These are phyloP conservation scores for Rhizopus stolonifer DNA, from an alignment of 371 early-diverging fungal species.

Conservation along the genomic window DNA sequence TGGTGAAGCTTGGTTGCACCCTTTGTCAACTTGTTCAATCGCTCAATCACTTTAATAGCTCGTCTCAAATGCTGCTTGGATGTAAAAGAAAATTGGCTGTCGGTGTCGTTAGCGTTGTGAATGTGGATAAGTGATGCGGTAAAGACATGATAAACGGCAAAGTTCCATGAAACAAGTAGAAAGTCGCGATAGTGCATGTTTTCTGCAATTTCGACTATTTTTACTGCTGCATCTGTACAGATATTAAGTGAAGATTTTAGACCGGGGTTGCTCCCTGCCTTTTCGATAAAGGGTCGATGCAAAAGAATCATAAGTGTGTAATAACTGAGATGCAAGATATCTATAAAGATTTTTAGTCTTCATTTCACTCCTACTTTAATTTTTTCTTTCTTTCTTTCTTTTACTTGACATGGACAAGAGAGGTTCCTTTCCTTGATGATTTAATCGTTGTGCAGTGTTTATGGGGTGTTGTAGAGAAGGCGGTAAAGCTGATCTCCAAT, in stretches of 20 bases:
- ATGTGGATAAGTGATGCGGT: conserved; percentile 46
- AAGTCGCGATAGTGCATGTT: conserved; percentile 54
- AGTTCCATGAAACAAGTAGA: conserved; percentile 47
- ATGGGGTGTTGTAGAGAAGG: conserved; percentile 40
- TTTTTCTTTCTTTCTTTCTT: no score
- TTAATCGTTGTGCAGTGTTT: conserved; percentile 29
- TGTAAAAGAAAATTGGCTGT: conserved; percentile 30
- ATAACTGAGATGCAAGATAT: conserved; percentile 51
- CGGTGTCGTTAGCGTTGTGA: conserved; percentile 35
- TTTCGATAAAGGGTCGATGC: conserved; percentile 59
- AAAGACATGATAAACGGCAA: conserved; percentile 53
- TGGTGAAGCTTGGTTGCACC: conserved; percentile 23
- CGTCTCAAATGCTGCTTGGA: conserved; percentile 31
- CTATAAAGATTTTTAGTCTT: conserved; percentile 7
- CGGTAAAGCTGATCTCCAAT: conserved; percentile 43
- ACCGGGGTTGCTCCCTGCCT: conserved; percentile 23
- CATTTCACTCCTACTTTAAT: neutral
- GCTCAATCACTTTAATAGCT: conserved; percentile 27
- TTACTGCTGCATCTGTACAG: conserved; percentile 60
- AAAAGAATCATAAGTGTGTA: conserved; percentile 55
- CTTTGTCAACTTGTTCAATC: conserved; percentile 31
- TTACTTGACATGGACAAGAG: conserved; percentile 46
- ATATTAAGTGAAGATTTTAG: conserved; percentile 52
- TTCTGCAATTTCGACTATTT: conserved; percentile 42
- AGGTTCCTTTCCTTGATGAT: conserved; percentile 31